These are phyloP conservation scores for Eimeria sp. DNA, from an alignment of 169 alveolate genomes.

Conservation along the genomic window DNA sequence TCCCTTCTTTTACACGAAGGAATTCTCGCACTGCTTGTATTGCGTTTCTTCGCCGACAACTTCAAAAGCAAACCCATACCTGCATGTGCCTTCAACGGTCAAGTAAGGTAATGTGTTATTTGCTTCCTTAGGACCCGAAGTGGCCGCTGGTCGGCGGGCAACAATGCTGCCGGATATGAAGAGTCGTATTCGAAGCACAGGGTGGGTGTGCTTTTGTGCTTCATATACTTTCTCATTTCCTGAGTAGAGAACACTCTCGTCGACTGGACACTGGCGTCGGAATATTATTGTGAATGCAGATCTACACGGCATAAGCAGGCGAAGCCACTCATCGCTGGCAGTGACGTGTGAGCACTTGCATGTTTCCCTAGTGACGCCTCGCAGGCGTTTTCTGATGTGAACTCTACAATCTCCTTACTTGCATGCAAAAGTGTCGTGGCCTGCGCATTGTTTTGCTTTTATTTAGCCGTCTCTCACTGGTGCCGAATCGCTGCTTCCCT, in stretches of 20 bases:
- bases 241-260: background rate
- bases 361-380: background rate
- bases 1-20: no score
- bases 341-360: background rate
- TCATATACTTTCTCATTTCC: background rate
- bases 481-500: background rate
- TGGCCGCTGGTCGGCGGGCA: background rate
- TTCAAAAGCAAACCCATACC: background rate
- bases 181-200: background rate
- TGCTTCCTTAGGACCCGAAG: background rate
- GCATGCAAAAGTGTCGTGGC: background rate
- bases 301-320: background rate
- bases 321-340: slow-evolving; percentile 1
- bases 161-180: background rate
- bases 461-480: background rate
- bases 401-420: background rate
- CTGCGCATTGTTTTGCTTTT: background rate
- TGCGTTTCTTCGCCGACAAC: background rate
- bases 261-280: background rate
- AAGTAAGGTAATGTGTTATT: background rate
- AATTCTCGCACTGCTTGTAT: background rate
- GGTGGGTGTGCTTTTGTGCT: background rate
- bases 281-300: background rate
- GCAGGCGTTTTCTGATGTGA: background rate
- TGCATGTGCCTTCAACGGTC: background rate